Conservation (phyloP, 169 alveolate genomes). For the Ichthyophthirius multifiliis region DNA sequence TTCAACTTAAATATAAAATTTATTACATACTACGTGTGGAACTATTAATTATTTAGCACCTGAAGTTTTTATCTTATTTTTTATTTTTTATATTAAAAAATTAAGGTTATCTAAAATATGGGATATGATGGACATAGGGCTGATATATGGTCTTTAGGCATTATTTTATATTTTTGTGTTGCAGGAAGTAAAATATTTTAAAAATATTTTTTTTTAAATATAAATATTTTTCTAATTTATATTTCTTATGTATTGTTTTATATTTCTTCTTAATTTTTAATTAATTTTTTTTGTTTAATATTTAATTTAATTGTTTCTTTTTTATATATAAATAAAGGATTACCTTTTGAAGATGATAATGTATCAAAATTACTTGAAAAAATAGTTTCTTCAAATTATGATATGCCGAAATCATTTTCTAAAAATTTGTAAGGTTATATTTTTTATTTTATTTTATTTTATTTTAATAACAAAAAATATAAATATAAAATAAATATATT, state of each 20-base stretch:
- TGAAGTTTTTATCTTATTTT: constrained; percentile 55
- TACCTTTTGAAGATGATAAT: constrained; percentile 62
- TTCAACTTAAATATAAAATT: constrained; percentile 42
- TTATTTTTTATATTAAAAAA: constrained; percentile 57
- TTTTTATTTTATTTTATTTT: too few relatives aligned
- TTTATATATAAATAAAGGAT: constrained; percentile 46
- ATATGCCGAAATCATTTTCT: constrained; percentile 49
- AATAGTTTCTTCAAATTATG: constrained; percentile 50
- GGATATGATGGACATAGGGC: constrained; percentile 80
- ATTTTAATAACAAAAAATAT: neutral
- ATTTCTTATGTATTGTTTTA: too few relatives aligned
- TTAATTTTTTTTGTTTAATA: neutral
- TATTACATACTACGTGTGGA: constrained; percentile 83
- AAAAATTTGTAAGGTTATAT: constrained; percentile 39
- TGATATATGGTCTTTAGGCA: constrained; percentile 86
- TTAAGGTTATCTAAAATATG: constrained; percentile 68
- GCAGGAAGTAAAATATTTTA: constrained; percentile 68
- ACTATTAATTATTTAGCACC: constrained; percentile 83
- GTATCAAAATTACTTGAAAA: constrained; percentile 47
- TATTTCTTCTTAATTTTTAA: too few relatives aligned
- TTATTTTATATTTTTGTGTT: constrained; percentile 69
- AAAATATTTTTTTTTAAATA: too few relatives aligned
- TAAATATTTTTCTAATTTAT: too few relatives aligned
- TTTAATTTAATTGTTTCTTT: neutral
- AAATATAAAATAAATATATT: neutral